These are phyloP conservation scores for Neurospora tetraspora DNA, from an alignment of 495 filamentous ascomycete genomes.

Conservation along the genomic window DNA sequence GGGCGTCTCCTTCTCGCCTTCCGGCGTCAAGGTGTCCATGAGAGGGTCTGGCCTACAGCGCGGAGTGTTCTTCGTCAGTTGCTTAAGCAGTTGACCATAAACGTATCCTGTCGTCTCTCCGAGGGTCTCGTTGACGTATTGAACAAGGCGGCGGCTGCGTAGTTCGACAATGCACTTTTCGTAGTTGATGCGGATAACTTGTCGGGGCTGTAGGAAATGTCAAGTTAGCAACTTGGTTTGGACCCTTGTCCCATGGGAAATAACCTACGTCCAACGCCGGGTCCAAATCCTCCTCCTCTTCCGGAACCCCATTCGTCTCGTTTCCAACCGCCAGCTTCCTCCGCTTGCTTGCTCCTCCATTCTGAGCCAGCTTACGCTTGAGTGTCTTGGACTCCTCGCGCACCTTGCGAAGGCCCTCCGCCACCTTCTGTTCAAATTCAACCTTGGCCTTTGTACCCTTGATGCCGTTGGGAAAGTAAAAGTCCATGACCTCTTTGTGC, in stretches of 20 bases:
- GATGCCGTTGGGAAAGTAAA: constrained; percentile 26
- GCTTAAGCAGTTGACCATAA: constrained; percentile 60
- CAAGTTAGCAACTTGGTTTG: constrained; percentile 15
- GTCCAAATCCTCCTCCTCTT: constrained; percentile 30
- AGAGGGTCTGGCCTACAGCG: constrained; percentile 51
- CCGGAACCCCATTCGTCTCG: constrained; percentile 14
- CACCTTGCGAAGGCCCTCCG: constrained; percentile 42
- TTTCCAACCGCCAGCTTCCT: constrained; percentile 32
- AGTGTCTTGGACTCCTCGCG: constrained; percentile 33
- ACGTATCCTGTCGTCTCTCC: constrained; percentile 59
- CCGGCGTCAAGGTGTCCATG: constrained; percentile 46
- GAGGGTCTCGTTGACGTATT: constrained; percentile 46
- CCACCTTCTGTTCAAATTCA: constrained; percentile 43
- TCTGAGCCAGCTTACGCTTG: constrained; percentile 39
- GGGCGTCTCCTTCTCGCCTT: constrained; percentile 23
- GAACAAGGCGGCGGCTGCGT: constrained; percentile 65
- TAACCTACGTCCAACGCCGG: constrained; percentile 27
- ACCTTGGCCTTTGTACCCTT: constrained; percentile 47
- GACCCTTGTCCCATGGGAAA: not conserved
- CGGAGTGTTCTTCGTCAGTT: constrained; percentile 55
- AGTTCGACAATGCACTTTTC: constrained; percentile 73
- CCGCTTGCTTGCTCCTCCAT: constrained; percentile 33
- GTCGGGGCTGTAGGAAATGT: constrained; percentile 27
- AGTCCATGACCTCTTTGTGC: constrained; percentile 33
- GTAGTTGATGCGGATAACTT: constrained; percentile 74